phyloP scores from a whole-genome alignment of 2,329 filamentous ascomycete species.

The Fusarium coffeatum region DNA sequence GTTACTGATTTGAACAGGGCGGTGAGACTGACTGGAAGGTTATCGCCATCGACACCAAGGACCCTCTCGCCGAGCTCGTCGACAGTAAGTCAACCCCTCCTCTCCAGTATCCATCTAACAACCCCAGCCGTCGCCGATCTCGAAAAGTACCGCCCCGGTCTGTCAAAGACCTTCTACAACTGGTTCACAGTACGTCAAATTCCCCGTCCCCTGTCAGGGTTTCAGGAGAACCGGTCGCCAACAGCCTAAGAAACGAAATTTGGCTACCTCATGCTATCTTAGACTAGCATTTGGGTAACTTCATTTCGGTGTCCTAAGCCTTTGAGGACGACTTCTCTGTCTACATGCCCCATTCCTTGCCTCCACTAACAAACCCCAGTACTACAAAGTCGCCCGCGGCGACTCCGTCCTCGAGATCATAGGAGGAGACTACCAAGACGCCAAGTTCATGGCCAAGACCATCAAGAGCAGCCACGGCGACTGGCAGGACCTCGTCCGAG shows the following conservation, averaged over 20 bases:
- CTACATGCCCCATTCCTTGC: rapidly evolving
- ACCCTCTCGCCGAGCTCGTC: constrained; percentile 52
- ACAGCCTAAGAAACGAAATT: not conserved
- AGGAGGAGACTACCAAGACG: constrained; percentile 52
- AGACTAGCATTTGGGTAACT: not conserved
- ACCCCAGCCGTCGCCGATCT: constrained; percentile 51
- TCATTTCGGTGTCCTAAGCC: not conserved
- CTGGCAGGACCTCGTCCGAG: constrained; percentile 55
- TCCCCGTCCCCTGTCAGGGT: rapidly evolving
- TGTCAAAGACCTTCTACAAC: constrained; percentile 51
- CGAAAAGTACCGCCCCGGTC: constrained; percentile 54
- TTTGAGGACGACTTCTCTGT: rapidly evolving
- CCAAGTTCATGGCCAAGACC: constrained; percentile 47
- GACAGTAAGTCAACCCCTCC: constrained; percentile 44
- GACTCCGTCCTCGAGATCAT: constrained; percentile 52
- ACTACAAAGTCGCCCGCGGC: constrained; percentile 56
- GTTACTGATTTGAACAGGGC: constrained; percentile 31
- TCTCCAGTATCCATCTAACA: constrained; percentile 6
- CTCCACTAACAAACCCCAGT: constrained; percentile 37
- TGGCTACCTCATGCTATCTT: not conserved
- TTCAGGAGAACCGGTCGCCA: rapidly evolving
- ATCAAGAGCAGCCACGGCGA: constrained; percentile 54
- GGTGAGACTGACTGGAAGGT: constrained; percentile 56
- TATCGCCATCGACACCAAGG: constrained; percentile 53
- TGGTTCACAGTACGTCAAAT: constrained; percentile 53